These are phyloP conservation scores for Catharanthus roseus DNA, from an alignment of 257 asterid species.

Conservation along the genomic window DNA sequence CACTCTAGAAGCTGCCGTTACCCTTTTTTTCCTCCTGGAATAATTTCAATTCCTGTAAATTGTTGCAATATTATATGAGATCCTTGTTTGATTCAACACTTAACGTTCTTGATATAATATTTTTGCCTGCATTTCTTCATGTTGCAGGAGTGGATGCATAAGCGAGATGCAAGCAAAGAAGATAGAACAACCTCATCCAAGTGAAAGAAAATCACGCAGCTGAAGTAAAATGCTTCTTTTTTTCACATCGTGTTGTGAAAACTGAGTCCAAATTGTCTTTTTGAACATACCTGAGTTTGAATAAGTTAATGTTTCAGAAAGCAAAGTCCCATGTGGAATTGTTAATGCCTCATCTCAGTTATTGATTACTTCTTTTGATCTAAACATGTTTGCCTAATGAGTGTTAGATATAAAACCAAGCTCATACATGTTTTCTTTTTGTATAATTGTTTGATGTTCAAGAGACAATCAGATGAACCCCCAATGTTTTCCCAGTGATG, in stretches of 20 bases:
- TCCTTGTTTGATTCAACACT: background rate
- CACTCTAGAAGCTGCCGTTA: background rate
- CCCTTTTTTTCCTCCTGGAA: background rate
- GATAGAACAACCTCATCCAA: constrained; percentile 7
- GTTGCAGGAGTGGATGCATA: constrained; percentile 14
- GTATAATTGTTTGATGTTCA: too few relatives aligned
- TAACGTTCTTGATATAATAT: background rate
- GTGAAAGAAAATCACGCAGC: background rate
- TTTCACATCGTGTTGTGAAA: background rate
- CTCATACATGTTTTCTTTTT: too few relatives aligned
- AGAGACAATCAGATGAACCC: too few relatives aligned
- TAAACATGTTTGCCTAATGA: background rate
- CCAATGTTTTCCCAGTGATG: too few relatives aligned
- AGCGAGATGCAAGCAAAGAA: constrained; percentile 9
- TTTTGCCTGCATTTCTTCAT: background rate
- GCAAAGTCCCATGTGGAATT: background rate
- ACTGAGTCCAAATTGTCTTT: background rate
- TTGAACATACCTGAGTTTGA: background rate
- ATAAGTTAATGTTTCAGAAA: background rate
- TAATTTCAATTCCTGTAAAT: background rate
- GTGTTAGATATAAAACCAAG: background rate
- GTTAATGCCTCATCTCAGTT: background rate
- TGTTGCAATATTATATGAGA: too few relatives aligned
- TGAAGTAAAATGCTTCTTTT: background rate
- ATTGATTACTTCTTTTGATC: background rate